phyloP scores from a whole-genome alignment of 2,329 filamentous ascomycete genomes.

The Didymella lethalis region DNA sequence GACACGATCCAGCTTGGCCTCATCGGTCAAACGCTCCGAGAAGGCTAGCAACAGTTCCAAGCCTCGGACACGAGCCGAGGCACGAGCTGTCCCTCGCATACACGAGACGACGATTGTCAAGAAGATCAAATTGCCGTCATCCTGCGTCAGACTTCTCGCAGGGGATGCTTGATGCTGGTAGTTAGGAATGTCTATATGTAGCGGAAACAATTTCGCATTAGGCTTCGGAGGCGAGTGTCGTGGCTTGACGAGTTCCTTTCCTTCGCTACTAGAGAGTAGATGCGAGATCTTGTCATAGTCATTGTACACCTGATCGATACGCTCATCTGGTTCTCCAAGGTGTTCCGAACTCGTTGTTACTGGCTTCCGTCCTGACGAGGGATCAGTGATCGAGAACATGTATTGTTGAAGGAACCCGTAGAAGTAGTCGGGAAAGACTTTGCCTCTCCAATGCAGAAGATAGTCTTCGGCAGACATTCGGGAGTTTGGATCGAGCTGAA shows the following conservation, averaged over 20 bases:
- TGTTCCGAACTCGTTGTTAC: slow-evolving; percentile 74
- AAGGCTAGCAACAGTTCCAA: slow-evolving; percentile 94
- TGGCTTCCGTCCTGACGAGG: slow-evolving; percentile 77
- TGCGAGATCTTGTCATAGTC: slow-evolving; percentile 99
- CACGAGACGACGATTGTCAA: slow-evolving; percentile 88
- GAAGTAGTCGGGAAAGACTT: slow-evolving; percentile 95
- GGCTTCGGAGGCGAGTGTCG: slow-evolving; percentile 46
- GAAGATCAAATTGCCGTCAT: slow-evolving; percentile 93
- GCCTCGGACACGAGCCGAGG: slow-evolving; percentile 85
- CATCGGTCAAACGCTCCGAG: slow-evolving; percentile 88
- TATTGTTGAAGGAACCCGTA: slow-evolving; percentile 98
- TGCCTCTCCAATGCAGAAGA: slow-evolving; percentile 87
- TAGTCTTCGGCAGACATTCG: slow-evolving; percentile 95
- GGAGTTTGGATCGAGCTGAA: slow-evolving; percentile 89
- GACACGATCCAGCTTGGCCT: slow-evolving; percentile 92
- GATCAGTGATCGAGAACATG: slow-evolving; percentile 94
- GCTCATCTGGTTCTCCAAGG: slow-evolving; percentile 86
- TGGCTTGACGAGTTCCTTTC: slow-evolving; percentile 50
- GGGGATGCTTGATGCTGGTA: slow-evolving; percentile 75
- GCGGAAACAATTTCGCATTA: slow-evolving; percentile 72
- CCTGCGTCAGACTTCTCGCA: slow-evolving; percentile 68
- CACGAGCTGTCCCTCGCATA: slow-evolving; percentile 84
- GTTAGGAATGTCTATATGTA: slow-evolving; percentile 86
- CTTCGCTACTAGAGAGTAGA: slow-evolving; percentile 79
- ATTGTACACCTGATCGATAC: slow-evolving; percentile 89